These are phyloP conservation scores for Leptographium radiaticola DNA, from an alignment of 2,329 filamentous ascomycete genomes.

Conservation along the genomic window DNA sequence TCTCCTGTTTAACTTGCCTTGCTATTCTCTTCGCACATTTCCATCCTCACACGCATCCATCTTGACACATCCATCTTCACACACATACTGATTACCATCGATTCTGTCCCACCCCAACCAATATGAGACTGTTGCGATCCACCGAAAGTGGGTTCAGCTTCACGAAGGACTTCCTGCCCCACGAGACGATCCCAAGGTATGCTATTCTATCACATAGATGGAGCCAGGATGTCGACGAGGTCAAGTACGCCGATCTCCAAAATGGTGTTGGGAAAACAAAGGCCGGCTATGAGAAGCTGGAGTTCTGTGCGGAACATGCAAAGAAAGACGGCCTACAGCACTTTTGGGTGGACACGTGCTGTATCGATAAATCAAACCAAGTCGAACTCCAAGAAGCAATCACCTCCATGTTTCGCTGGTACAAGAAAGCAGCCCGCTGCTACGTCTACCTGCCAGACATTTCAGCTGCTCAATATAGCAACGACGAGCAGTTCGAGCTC, in stretches of 20 bases:
- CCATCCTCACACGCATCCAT: no score
- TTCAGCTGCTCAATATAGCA: neutral
- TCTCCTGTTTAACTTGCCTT: no score
- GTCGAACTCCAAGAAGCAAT: slow-evolving; percentile 5
- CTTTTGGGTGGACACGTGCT: neutral
- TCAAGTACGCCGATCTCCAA: slow-evolving; percentile 8
- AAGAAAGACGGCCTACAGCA: neutral
- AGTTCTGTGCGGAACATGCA: neutral
- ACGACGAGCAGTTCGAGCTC: neutral
- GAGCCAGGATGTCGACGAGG: slow-evolving; percentile 8
- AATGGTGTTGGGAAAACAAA: neutral
- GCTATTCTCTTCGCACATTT: no score
- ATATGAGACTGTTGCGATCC: no score
- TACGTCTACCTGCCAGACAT: slow-evolving; percentile 7
- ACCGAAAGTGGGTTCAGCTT: no score
- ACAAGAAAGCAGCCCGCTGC: slow-evolving; percentile 1
- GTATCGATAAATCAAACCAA: slow-evolving; percentile 5
- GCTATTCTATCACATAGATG: slow-evolving; percentile 17
- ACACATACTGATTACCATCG: no score
- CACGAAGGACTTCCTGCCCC: no score
- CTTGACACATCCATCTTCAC: no score
- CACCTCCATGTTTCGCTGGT: slow-evolving; percentile 8
- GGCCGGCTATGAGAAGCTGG: slow-evolving; percentile 4
- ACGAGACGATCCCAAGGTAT: neutral
- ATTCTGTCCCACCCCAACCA: no score